Evolutionary conservation across 768 basidiomycete genomes (phyloP).

Genomic region (Mycena vitilis): DNA sequence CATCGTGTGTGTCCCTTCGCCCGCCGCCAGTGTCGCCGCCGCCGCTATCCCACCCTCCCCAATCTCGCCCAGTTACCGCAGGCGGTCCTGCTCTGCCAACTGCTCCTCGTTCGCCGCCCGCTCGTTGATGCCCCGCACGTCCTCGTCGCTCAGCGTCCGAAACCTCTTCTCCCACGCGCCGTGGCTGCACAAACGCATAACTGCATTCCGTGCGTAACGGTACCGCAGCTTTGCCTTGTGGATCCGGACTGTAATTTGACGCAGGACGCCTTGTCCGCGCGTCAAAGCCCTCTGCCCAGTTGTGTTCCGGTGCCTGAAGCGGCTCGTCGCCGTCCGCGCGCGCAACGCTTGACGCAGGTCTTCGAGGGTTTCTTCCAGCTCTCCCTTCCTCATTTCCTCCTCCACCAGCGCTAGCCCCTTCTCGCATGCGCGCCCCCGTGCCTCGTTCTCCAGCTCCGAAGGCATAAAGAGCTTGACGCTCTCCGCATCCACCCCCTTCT

Average conservation of each 20-base stretch:
- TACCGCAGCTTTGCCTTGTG: slow-evolving; percentile 12
- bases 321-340: neutral
- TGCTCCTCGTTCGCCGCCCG: neutral
- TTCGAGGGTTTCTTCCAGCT: slow-evolving; percentile 9
- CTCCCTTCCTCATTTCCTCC: slow-evolving; percentile 2
- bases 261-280: slow-evolving; percentile 10
- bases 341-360: slow-evolving; percentile 3
- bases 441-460: neutral
- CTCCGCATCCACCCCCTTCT: neutral
- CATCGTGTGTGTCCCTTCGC: slow-evolving; percentile 1
- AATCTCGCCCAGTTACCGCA: neutral
- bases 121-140: slow-evolving; percentile 8
- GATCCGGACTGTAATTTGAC: neutral
- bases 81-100: neutral
- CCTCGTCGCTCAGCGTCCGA: neutral
- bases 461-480: slow-evolving; percentile 6
- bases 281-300: slow-evolving; percentile 6
- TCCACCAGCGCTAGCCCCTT: slow-evolving; percentile 2
- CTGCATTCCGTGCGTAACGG: slow-evolving; percentile 4
- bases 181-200: neutral
- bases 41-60: slow-evolving; percentile 1
- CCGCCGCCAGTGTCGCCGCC: slow-evolving; percentile 5
- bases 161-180: slow-evolving; percentile 1
- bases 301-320: neutral
- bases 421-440: neutral